Conservation (phyloP, 108 stramenopile species). For the Skeletonema menzelii region DNA sequence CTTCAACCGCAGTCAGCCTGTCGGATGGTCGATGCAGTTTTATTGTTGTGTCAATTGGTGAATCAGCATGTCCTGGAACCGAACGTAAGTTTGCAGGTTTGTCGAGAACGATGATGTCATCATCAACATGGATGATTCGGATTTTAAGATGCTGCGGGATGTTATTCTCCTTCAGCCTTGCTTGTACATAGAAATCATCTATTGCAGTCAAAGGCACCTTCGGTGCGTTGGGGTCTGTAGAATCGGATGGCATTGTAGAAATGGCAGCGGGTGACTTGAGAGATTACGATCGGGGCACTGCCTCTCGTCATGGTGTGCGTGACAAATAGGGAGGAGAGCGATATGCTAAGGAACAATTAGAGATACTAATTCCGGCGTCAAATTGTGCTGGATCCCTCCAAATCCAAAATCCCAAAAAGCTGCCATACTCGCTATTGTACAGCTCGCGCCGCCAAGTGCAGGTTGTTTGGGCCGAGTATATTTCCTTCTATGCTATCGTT, state of each 20-base stretch:
- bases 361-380: not conserved
- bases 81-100: constrained; percentile 76
- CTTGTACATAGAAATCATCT: not conserved
- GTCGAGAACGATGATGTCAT: constrained; percentile 67
- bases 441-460: too few relatives aligned
- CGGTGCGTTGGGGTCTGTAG: not conserved
- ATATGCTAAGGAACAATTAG: too few relatives aligned
- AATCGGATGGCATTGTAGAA: not conserved
- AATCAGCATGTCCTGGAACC: constrained; percentile 68
- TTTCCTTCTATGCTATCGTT: too few relatives aligned
- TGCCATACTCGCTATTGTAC: too few relatives aligned
- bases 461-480: too few relatives aligned
- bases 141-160: constrained; percentile 22
- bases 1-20: constrained; percentile 59
- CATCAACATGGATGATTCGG: constrained; percentile 57
- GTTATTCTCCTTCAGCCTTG: not conserved
- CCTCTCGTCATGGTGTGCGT: too few relatives aligned
- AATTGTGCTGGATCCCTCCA: too few relatives aligned
- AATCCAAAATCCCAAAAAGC: too few relatives aligned
- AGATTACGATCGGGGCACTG: too few relatives aligned
- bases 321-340: too few relatives aligned
- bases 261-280: too few relatives aligned
- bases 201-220: constrained; percentile 1
- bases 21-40: constrained; percentile 9
- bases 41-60: constrained; percentile 8